Evolutionary conservation across 371 early-diverging fungal genomes (phyloP).

Genomic region (Pancytospora epiphaga): DNA sequence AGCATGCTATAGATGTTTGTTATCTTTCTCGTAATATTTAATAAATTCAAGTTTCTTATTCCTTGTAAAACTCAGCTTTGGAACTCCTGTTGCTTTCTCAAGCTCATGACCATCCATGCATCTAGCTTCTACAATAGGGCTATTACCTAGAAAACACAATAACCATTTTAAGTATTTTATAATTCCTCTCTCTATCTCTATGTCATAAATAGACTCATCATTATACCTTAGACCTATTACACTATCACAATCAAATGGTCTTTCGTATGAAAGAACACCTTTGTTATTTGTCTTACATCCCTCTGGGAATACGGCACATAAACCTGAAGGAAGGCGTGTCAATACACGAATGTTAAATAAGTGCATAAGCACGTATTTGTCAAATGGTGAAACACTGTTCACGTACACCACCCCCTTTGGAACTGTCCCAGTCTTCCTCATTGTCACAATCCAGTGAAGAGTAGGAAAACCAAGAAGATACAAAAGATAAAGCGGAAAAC

Average conservation of each 20-base stretch:
- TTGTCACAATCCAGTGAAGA: conserved; percentile 8
- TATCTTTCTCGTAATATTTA: too few relatives aligned
- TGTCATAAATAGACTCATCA: conserved; percentile 38
- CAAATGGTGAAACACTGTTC: conserved; percentile 38
- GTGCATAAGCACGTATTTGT: conserved; percentile 30
- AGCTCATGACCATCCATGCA: conserved; percentile 15
- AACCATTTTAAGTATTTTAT: conserved; percentile 24
- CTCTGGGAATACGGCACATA: conserved; percentile 41
- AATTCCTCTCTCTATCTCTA: conserved; percentile 16
- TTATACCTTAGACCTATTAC: conserved; percentile 47
- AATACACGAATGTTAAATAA: conserved; percentile 22
- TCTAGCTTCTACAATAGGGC: conserved; percentile 31
- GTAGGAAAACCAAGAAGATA: conserved; percentile 8
- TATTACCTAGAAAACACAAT: conserved; percentile 35
- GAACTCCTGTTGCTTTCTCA: conserved; percentile 12
- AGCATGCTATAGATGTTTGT: too few relatives aligned
- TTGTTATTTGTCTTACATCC: conserved; percentile 42
- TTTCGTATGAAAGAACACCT: conserved; percentile 28
- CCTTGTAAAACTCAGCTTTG: neutral
- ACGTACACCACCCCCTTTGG: conserved; percentile 9
- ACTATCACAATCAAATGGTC: conserved; percentile 20
- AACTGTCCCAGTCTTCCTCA: neutral
- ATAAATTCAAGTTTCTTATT: too few relatives aligned
- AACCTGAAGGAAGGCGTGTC: conserved; percentile 16
- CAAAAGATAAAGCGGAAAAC: conserved; percentile 27